Evolutionary conservation across 768 basidiomycete genomes (phyloP).

Genomic region (Strobilomyces confusus): DNA sequence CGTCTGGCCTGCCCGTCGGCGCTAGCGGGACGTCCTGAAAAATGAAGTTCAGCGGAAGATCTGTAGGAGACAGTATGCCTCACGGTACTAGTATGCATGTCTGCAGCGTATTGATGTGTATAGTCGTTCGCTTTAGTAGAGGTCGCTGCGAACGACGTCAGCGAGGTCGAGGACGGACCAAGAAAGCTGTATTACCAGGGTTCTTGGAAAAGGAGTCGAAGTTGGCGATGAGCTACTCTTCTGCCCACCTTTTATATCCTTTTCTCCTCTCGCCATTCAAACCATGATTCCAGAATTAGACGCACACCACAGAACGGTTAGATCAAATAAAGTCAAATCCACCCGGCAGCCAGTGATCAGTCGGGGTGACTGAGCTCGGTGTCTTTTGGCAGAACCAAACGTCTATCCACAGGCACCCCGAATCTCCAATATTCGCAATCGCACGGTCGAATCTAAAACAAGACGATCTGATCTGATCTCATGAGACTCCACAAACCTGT

Average conservation of each 20-base stretch:
- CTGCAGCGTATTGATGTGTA: neutral
- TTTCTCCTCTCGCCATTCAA: neutral
- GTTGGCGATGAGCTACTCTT: neutral
- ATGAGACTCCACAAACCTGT: neutral
- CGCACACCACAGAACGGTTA: neutral
- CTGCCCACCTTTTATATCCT: conserved; percentile 8
- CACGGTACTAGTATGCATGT: conserved; percentile 11
- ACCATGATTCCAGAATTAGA: neutral
- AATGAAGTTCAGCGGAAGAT: neutral
- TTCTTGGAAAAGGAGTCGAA: neutral
- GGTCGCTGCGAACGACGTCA: neutral
- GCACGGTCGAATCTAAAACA: neutral
- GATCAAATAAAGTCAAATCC: neutral
- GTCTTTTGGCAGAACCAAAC: neutral
- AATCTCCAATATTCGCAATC: neutral
- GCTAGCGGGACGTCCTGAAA: conserved; percentile 4
- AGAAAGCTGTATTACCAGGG: neutral
- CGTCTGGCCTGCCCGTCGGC: conserved; percentile 8
- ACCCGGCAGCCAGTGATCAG: neutral
- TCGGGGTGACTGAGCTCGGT: neutral
- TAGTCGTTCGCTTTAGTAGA: neutral
- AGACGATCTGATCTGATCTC: neutral
- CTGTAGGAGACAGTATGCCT: neutral
- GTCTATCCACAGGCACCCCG: no score
- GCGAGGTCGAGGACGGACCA: neutral